phyloP scores from a whole-genome alignment of 208 protist genomes.

The Trypanosoma caninum region DNA sequence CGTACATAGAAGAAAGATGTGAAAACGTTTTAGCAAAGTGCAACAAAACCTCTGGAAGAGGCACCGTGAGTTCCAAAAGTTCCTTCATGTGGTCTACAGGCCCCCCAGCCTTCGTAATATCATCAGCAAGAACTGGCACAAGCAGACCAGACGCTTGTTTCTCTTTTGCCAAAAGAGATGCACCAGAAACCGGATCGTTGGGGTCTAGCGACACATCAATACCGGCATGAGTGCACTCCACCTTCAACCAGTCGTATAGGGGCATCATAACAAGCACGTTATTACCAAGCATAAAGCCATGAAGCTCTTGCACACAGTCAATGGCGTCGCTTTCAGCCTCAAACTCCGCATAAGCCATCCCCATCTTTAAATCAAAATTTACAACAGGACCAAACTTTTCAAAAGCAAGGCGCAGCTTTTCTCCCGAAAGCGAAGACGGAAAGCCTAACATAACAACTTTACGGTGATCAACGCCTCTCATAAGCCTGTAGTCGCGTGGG shows the following conservation, averaged over 20 bases:
- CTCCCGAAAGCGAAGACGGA: slow-evolving; percentile 47
- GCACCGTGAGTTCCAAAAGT: slow-evolving; percentile 51
- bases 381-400: slow-evolving; percentile 60
- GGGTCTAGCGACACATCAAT: slow-evolving; percentile 74
- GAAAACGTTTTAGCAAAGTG: slow-evolving; percentile 59
- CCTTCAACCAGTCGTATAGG: slow-evolving; percentile 77
- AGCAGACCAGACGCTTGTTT: slow-evolving; percentile 28
- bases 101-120: slow-evolving; percentile 21
- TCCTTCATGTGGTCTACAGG: slow-evolving; percentile 69
- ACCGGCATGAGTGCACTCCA: slow-evolving; percentile 48
- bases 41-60: slow-evolving; percentile 51
- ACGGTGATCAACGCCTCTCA: slow-evolving; percentile 48
- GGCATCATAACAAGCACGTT: slow-evolving; percentile 61
- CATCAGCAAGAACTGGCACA: slow-evolving; percentile 40
- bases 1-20: slow-evolving; percentile 70
- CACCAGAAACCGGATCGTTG: slow-evolving; percentile 69
- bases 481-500: slow-evolving; percentile 58
- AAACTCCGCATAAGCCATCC: slow-evolving; percentile 80
- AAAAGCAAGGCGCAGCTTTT: slow-evolving; percentile 46
- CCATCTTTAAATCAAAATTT: slow-evolving; percentile 61
- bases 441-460: slow-evolving; percentile 82
- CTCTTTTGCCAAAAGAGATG: slow-evolving; percentile 40
- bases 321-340: slow-evolving; percentile 40
- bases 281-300: slow-evolving; percentile 64
- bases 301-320: slow-evolving; percentile 66